A percentile compares a stretch with the other conserved stretches of the same genome.
phyloP scores from a whole-genome alignment of 768 basidiomycete genomes.

The Lentinula lateritia region DNA sequence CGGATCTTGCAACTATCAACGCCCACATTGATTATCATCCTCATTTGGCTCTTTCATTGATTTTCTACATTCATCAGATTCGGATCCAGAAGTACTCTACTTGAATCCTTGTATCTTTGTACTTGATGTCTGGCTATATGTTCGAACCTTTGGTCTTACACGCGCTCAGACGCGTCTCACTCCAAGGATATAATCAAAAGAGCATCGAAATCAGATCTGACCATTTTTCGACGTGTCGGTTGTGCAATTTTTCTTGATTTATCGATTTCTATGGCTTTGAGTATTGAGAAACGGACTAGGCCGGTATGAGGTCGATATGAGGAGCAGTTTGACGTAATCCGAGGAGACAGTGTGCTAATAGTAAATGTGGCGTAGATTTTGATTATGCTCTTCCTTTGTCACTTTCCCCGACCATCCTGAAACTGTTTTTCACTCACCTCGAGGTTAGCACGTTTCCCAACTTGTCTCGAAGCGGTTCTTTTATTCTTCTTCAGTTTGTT shows the following conservation, averaged over 20 bases:
- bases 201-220: not conserved
- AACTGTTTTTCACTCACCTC: constrained; percentile 5
- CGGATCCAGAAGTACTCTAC: too few relatives aligned
- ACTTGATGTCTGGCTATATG: not conserved
- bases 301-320: not conserved
- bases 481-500: not conserved
- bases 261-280: not conserved
- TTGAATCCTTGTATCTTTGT: too few relatives aligned
- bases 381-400: constrained; percentile 1
- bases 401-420: not conserved
- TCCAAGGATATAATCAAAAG: not conserved
- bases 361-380: constrained; percentile 3
- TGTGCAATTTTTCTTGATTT: not conserved
- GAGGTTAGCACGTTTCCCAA: constrained; percentile 2
- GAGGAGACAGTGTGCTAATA: not conserved
- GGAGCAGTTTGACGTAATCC: constrained; percentile 5
- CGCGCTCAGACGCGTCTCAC: not conserved
- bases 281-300: not conserved
- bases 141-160: not conserved
- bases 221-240: too few relatives aligned
- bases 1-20: too few relatives aligned
- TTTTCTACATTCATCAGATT: too few relatives aligned
- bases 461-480: not conserved
- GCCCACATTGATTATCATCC: not conserved
- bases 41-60: not conserved